Evolutionary conservation across 2,329 filamentous ascomycete genomes (phyloP).

Genomic region (Colletotrichum musicola): DNA sequence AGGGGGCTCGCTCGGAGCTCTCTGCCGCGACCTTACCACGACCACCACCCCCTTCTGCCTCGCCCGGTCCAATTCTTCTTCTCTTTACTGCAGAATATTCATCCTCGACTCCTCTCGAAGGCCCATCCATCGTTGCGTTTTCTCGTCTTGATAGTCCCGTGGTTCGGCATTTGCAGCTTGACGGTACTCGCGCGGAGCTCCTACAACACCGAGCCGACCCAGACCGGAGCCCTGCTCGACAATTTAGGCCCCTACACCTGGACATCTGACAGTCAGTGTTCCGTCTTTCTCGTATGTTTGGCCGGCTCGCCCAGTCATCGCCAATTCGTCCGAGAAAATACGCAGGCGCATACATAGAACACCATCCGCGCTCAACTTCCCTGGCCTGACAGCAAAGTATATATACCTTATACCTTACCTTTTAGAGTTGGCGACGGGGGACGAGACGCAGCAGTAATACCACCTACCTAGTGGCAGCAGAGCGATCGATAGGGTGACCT

Average conservation of each 20-base stretch:
- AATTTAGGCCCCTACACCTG: slow-evolving; percentile 9
- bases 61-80: slow-evolving; percentile 5
- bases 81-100: slow-evolving; percentile 5
- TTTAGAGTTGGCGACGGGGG: neutral
- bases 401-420: neutral
- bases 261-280: slow-evolving; percentile 26
- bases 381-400: neutral
- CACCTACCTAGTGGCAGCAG: neutral
- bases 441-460: neutral
- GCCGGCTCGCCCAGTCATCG: neutral
- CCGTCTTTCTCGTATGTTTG: slow-evolving; percentile 16
- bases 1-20: slow-evolving; percentile 4
- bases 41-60: slow-evolving; percentile 6
- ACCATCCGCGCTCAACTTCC: neutral
- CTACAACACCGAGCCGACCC: slow-evolving; percentile 6
- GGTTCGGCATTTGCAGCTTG: neutral
- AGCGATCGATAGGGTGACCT: neutral
- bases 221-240: slow-evolving; percentile 13
- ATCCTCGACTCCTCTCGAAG: neutral
- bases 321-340: neutral
- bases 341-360: neutral
- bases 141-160: too few relatives aligned
- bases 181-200: neutral
- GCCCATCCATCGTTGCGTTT: neutral
- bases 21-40: neutral